A percentile compares a stretch with the other conserved stretches of the same genome.
Conservation (phyloP, 805 yeast genomes). For the Henningerozyma blattae region DNA sequence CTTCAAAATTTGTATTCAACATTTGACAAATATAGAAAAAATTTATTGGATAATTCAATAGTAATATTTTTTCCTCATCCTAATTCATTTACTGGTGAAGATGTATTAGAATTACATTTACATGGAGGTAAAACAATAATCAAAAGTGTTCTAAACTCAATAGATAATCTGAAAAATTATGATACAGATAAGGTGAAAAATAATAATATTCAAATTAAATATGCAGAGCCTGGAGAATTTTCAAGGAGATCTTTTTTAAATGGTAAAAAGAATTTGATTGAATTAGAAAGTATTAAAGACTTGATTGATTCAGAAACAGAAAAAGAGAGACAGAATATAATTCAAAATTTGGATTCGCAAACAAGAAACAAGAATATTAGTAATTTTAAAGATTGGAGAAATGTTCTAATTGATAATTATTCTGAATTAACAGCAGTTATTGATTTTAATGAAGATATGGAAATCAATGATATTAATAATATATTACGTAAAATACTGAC, state of each 20-base stretch:
- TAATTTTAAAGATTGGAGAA: constrained; percentile 56
- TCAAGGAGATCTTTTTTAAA: constrained; percentile 78
- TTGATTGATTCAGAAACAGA: constrained; percentile 93
- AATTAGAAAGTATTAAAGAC: constrained; percentile 81
- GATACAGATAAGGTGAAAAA: constrained; percentile 17
- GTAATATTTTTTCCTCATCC: constrained; percentile 61
- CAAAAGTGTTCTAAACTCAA: constrained; percentile 51
- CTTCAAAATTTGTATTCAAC: constrained; percentile 41
- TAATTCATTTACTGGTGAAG: constrained; percentile 85
- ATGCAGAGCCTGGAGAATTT: constrained; percentile 92
- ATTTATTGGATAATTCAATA: constrained; percentile 67
- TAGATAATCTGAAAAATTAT: constrained; percentile 40
- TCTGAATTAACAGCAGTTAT: constrained; percentile 79
- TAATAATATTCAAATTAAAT: no score
- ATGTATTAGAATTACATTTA: constrained; percentile 72
- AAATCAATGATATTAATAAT: constrained; percentile 53
- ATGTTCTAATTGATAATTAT: constrained; percentile 45
- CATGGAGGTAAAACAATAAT: constrained; percentile 92
- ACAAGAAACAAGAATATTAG: constrained; percentile 55
- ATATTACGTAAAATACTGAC: no score
- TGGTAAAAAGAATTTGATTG: constrained; percentile 74
- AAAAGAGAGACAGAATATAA: constrained; percentile 64
- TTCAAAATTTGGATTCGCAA: constrained; percentile 56
- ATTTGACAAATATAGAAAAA: constrained; percentile 1
- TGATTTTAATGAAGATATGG: constrained; percentile 93